phyloP scores from a whole-genome alignment of 768 basidiomycete species.

The Tylopilus intermedius region DNA sequence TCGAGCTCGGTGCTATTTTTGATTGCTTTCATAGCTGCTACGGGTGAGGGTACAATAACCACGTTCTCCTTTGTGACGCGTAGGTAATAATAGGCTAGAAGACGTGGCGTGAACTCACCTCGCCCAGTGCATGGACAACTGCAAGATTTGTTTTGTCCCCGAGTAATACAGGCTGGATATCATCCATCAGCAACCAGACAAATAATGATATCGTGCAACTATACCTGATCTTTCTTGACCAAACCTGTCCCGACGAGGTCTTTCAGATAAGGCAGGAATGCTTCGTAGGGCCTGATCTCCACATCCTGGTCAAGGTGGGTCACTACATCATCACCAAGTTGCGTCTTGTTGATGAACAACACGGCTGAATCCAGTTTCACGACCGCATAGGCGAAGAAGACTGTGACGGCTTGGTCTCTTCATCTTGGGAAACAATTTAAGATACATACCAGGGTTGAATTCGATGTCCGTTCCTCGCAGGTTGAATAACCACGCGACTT shows the following conservation, averaged over 20 bases:
- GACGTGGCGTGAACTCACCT: conserved; percentile 36
- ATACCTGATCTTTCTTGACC: conserved; percentile 31
- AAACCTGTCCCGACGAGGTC: conserved; percentile 37
- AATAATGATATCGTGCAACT: conserved; percentile 1
- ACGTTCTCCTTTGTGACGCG: conserved; percentile 47
- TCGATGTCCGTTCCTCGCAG: conserved; percentile 88
- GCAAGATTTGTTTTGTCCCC: conserved; percentile 78
- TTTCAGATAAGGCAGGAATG: conserved; percentile 61
- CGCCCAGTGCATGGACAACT: conserved; percentile 72
- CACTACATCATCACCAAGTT: conserved; percentile 39
- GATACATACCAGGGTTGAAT: conserved; percentile 63
- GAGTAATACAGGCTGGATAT: conserved; percentile 63
- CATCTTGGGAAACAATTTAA: not conserved
- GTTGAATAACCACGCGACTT: conserved; percentile 93
- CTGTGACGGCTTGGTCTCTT: conserved; percentile 31
- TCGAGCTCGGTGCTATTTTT: conserved; percentile 80
- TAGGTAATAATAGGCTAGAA: not conserved
- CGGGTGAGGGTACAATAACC: conserved; percentile 59
- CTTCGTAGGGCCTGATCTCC: conserved; percentile 64
- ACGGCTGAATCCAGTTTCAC: conserved; percentile 53
- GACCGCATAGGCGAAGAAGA: conserved; percentile 90
- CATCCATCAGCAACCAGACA: not conserved
- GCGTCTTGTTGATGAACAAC: conserved; percentile 62
- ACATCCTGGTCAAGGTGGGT: conserved; percentile 54
- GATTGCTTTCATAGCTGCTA: conserved; percentile 75